Evolutionary conservation across 306 rosid genomes (phyloP), one percentile per base, ranked within the genome.

Genomic region (Neltuma alba): DNA sequence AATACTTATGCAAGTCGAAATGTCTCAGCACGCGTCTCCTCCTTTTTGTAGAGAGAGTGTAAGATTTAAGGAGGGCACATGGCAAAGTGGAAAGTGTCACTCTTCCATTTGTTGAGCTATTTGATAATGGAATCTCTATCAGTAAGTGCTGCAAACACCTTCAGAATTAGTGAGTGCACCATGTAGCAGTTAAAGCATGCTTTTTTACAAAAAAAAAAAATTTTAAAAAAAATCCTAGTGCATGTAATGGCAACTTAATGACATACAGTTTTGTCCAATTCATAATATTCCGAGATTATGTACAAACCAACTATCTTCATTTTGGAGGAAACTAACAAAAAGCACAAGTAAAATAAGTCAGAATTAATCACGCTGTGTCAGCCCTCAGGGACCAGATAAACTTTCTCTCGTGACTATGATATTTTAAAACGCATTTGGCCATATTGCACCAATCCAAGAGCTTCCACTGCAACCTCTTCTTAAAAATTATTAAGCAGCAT

Each of bases 361-460:
- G 27, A 74, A 67, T 9, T 64, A 34, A 14, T 7, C 70, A 34
- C 16, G 70, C 64, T 34, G 8, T 34, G 18, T 58, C 34, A 23
- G 40, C 8, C 40, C 4, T 37, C 8, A 37, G 34, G 34, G 34
- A 58, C 64, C 34, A 27, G 31, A 58, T 10, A n/a, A 12, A 67
- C 50, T 45, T 6, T 55, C 50, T 45, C 31, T 50, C 37, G 36
- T 30, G 55, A n/a, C 13, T 63, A 61, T 9, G 2, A 33, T 34
- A 45, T 42, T 52, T 28, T 57, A 76, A n/a, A 27, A 40, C 57
- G 80, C 76, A 78, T 86, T 75, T 55, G 38, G 38, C 12, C 45
- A 25, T 78, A 75, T 64, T 60, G 36, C 79, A 45, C 79, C 84
- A 81, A 16, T 70, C 81, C 76, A 54, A 28, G 63, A 81, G 72